Conservation (phyloP, 1,284 basidiomycete species). For the Rhodotorula mucilaginosa region DNA sequence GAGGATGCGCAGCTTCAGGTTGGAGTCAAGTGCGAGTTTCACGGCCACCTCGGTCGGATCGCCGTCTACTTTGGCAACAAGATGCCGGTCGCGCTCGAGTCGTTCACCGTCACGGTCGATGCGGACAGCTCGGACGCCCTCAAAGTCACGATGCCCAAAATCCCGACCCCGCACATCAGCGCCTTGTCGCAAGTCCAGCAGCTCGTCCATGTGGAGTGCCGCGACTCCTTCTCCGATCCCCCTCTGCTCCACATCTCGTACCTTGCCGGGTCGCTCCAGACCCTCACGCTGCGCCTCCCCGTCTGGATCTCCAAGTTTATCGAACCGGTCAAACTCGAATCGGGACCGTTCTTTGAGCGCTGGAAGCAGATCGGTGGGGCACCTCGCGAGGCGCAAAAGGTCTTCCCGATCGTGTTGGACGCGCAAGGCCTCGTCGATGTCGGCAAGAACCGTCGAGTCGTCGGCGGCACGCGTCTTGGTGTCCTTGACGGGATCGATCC, state of each 20-base stretch:
- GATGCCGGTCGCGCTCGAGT: conserved; percentile 70
- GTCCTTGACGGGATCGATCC: conserved; percentile 62
- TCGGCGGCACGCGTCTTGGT: conserved; percentile 72
- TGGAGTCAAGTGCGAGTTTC: conserved; percentile 93
- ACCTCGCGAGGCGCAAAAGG: conserved; percentile 82
- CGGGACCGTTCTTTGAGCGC: conserved; percentile 89
- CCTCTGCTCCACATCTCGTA: conserved; percentile 88
- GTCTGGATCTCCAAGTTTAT: conserved; percentile 88
- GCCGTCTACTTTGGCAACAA: conserved; percentile 97
- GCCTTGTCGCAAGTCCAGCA: conserved; percentile 88
- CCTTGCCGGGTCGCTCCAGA: conserved; percentile 85
- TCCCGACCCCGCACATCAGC: conserved; percentile 71
- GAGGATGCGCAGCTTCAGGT: conserved; percentile 95
- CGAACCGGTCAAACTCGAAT: conserved; percentile 80
- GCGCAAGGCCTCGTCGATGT: conserved; percentile 68
- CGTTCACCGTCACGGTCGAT: conserved; percentile 81
- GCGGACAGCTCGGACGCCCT: conserved; percentile 71
- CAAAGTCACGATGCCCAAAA: conserved; percentile 79
- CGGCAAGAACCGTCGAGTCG: conserved; percentile 67
- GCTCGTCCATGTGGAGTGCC: conserved; percentile 89
- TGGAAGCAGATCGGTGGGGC: conserved; percentile 97
- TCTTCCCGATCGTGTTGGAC: conserved; percentile 76
- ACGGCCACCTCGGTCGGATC: conserved; percentile 84
- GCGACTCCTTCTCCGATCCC: conserved; percentile 71
- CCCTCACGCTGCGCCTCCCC: conserved; percentile 78